Evolutionary conservation across 2,329 filamentous ascomycete genomes (phyloP), one percentile per base, ranked within the genome.

Genomic region (Fusarium verrucosum): DNA sequence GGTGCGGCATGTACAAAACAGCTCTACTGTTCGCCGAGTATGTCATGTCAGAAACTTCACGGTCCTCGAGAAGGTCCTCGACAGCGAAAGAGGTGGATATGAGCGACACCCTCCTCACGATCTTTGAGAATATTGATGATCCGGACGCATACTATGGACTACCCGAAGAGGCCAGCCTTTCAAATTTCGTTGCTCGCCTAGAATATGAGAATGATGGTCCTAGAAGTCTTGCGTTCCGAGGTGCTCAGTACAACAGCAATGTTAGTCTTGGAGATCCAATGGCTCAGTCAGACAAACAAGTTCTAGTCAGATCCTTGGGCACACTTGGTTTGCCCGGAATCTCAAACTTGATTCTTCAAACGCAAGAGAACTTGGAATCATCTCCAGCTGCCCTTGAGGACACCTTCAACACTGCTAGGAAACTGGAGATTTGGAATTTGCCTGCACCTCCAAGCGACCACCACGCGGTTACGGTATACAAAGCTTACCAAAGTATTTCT

Each of bases 111-210:
- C 81, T 98, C 13, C 83, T 97, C 40, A 82, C 85, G 1, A 94
- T 99, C 4, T 99, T 95, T 74, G 90, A 92, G 73, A 94, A 92
- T 60, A 91, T 99, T 42, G 94, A 97, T 72, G 96, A 99, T 71
- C 94, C 94, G 3, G 95, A 99, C 75, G 90, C 93, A 1, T 99
- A 96, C 75, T 99, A 99, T 73, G 96, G 95, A 5, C 84, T 97
- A 9, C 87, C 92, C 37, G 91, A 96, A 75, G 86, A 87, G 36
- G 86, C 92, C 8, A 93, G 88, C 55, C 79, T 99, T 16, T 82
- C 85, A 16, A 92, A 90, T 11, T 90, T 98, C 1, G 81, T 98
- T 57, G 86, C 90, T 46, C 89, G 92, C 10, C 83, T 98, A 6
- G 92, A 97, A 67, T 94, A 97, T 73, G 95, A 99, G 77, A 89